Evolutionary conservation across 495 filamentous ascomycete species (phyloP).

Genomic region (Chaetomium tenue): DNA sequence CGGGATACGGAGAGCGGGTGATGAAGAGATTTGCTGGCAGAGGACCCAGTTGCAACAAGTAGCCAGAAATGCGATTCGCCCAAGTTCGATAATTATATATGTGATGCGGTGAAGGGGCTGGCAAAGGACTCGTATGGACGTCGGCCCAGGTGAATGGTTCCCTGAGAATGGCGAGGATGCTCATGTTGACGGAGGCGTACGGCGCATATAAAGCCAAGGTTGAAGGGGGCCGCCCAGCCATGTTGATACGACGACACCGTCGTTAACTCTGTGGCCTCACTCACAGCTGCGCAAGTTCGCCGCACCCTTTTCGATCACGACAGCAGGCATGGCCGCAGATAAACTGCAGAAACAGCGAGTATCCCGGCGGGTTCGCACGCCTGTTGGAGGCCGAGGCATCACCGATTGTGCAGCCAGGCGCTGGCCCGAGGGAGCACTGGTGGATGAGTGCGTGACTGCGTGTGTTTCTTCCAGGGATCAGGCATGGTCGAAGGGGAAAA

Average conservation of each 20-base stretch:
- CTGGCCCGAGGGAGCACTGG: conserved; percentile 2
- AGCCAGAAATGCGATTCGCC: too few species aligned
- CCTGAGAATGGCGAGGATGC: too few species aligned
- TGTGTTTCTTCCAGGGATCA: conserved; percentile 29
- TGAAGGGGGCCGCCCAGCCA: neutral
- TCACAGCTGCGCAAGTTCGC: neutral
- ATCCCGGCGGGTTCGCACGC: conserved; percentile 11
- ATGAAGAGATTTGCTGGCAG: neutral
- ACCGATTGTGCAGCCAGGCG: conserved; percentile 14
- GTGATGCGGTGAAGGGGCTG: too few species aligned
- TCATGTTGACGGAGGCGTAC: neutral
- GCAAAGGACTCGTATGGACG: neutral
- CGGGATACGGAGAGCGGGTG: neutral
- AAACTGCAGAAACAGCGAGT: conserved; percentile 20
- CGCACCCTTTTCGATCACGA: conserved; percentile 9
- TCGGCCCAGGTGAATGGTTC: neutral
- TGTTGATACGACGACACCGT: conserved; percentile 10
- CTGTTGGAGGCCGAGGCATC: conserved; percentile 20
- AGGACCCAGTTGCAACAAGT: neutral
- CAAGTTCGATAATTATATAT: too few species aligned
- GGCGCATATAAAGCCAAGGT: conserved; percentile 14
- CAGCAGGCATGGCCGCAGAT: conserved; percentile 24
- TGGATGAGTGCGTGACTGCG: conserved; percentile 23
- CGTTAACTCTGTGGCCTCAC: conserved; percentile 6
- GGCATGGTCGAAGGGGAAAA: conserved; percentile 14